phyloP scores from a whole-genome alignment of 2,329 filamentous ascomycete genomes.

The Ophiostoma himal-ulmi region DNA sequence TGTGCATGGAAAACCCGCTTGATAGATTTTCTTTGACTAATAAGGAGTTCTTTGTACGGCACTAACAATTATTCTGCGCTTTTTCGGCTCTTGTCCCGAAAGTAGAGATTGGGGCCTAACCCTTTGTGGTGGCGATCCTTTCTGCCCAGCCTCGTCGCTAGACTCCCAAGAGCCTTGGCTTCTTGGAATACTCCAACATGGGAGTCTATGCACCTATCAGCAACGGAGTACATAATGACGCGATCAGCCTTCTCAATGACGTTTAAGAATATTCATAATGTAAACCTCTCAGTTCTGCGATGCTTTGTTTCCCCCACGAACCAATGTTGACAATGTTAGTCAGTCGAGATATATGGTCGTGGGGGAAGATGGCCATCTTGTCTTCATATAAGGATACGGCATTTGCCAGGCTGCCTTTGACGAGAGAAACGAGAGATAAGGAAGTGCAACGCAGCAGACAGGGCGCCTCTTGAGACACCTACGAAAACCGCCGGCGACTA shows the following conservation, averaged over 20 bases:
- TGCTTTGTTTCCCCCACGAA: not conserved
- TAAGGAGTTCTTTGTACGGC: not conserved
- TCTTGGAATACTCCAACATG: not conserved
- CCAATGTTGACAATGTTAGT: not conserved
- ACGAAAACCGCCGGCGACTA: not conserved
- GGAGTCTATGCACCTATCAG: not conserved
- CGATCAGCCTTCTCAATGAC: not conserved
- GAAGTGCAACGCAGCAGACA: not conserved
- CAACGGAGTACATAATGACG: not conserved
- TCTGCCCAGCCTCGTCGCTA: not conserved
- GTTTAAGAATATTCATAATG: not conserved
- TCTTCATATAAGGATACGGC: not conserved
- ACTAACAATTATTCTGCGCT: not conserved
- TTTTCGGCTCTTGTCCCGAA: not conserved
- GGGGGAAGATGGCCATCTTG: not conserved
- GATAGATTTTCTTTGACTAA: not conserved
- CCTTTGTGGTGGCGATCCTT: not conserved
- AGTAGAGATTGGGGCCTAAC: not conserved
- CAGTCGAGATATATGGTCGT: not conserved
- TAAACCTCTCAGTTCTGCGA: not conserved
- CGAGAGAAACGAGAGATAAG: not conserved
- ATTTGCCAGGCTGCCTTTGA: not conserved
- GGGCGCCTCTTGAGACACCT: not conserved
- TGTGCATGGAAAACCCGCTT: not conserved
- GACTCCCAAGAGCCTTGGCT: slow-evolving; percentile 5